Evolutionary conservation across 495 filamentous ascomycete genomes (phyloP).

Genomic region (Thermothielavioides terrestris): DNA sequence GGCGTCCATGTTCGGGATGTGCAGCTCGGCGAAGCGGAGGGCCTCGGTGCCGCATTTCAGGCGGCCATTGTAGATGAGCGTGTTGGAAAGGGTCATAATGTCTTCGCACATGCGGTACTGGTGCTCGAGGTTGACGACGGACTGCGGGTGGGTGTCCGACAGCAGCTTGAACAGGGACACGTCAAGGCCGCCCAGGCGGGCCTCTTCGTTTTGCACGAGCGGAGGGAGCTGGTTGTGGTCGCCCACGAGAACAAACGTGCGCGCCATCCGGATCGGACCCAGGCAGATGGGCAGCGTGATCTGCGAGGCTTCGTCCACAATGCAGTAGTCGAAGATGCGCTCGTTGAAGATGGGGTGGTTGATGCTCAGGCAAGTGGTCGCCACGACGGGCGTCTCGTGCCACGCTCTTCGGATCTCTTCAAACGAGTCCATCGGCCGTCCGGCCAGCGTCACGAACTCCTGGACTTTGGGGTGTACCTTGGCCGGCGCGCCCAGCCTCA

Average conservation of each 20-base stretch:
- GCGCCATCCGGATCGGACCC: constrained; percentile 86
- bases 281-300: constrained; percentile 92
- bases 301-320: constrained; percentile 95
- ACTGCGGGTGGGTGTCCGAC: constrained; percentile 75
- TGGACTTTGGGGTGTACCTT: constrained; percentile 85
- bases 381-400: constrained; percentile 76
- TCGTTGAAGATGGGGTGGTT: constrained; percentile 81
- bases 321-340: constrained; percentile 92
- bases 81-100: constrained; percentile 89
- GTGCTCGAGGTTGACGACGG: constrained; percentile 83
- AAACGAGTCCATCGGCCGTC: constrained; percentile 59
- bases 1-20: constrained; percentile 42
- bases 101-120: constrained; percentile 98
- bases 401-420: constrained; percentile 77
- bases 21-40: constrained; percentile 58
- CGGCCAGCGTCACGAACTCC: constrained; percentile 70
- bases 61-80: constrained; percentile 79
- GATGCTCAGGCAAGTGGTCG: constrained; percentile 88
- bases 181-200: constrained; percentile 78
- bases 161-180: constrained; percentile 88
- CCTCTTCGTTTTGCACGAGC: constrained; percentile 84
- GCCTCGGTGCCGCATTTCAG: constrained; percentile 79
- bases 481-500: constrained; percentile 70
- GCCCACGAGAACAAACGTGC: constrained; percentile 89
- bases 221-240: constrained; percentile 95